Conservation (phyloP, 495 filamentous ascomycete genomes). For the Xylaria flabelliformis region DNA sequence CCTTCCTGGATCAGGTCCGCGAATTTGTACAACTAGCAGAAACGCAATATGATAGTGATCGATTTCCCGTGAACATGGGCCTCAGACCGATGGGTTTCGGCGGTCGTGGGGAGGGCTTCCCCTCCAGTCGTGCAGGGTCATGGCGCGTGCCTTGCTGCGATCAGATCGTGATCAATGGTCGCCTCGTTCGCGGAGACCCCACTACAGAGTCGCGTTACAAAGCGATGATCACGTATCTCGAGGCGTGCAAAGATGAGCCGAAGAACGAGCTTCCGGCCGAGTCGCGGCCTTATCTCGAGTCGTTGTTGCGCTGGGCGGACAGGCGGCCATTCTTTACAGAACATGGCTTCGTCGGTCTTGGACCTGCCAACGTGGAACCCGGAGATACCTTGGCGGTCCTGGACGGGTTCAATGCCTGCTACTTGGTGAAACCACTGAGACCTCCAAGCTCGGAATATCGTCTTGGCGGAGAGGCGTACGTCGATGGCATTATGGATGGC, state of each 20-base stretch:
- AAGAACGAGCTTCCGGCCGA: not conserved
- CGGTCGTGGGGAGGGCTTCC: not conserved
- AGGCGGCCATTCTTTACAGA: conserved; percentile 19
- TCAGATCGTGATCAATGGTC: conserved; percentile 18
- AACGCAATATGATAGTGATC: not conserved
- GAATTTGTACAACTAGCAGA: not conserved
- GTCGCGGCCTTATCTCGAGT: conserved; percentile 21
- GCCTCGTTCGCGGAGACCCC: conserved; percentile 5
- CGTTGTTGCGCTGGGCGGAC: conserved; percentile 20
- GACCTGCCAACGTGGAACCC: not conserved
- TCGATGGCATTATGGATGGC: conserved; percentile 21
- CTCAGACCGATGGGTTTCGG: not conserved
- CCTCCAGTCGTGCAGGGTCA: not conserved
- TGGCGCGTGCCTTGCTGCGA: conserved; percentile 28
- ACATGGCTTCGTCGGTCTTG: conserved; percentile 23
- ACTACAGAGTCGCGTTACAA: not conserved
- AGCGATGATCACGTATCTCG: not conserved
- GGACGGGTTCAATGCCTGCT: conserved; percentile 13
- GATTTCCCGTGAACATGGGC: too few relatives aligned
- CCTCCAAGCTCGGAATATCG: not conserved
- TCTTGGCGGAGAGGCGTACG: conserved; percentile 26
- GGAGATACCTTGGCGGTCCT: not conserved
- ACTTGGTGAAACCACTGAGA: not conserved
- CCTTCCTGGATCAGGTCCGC: conserved; percentile 1
- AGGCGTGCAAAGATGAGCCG: not conserved